Percentiles rank a stretch among this genome's conserved stretches.
Conservation (phyloP, 1,284 basidiomycete species). For the Cutaneotrichosporon sp. region DNA sequence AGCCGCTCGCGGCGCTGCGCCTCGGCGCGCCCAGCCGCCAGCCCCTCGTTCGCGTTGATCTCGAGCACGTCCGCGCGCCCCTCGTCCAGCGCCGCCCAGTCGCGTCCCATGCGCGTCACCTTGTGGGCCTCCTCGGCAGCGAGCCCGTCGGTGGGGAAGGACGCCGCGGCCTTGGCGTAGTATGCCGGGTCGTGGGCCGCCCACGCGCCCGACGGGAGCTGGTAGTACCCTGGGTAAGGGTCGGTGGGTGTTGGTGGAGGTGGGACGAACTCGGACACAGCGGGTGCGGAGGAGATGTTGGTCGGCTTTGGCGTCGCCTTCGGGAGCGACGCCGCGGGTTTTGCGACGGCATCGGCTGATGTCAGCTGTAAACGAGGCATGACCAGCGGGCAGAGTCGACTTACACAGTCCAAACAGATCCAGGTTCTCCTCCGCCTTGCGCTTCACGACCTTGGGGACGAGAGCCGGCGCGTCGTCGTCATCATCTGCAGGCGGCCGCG, state of each 20-base stretch:
- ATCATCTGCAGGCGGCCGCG: constrained; percentile 13
- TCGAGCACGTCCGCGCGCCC: constrained; percentile 32
- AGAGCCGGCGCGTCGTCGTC: constrained; percentile 28
- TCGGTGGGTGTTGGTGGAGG: constrained; percentile 74
- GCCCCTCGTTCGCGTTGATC: constrained; percentile 37
- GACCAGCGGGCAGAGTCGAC: too few relatives aligned
- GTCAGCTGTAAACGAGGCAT: background rate
- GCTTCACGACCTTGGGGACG: constrained; percentile 26
- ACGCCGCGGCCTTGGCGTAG: constrained; percentile 64
- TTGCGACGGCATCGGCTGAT: constrained; percentile 20
- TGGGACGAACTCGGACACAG: constrained; percentile 63
- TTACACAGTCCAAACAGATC: constrained; percentile 52
- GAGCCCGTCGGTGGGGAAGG: constrained; percentile 2
- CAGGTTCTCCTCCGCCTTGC: constrained; percentile 26
- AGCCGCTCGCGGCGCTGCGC: constrained; percentile 32
- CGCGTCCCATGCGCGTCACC: constrained; percentile 32
- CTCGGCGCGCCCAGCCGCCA: constrained; percentile 37
- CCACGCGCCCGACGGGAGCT: constrained; percentile 76
- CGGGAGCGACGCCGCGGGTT: constrained; percentile 1
- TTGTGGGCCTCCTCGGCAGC: constrained; percentile 18
- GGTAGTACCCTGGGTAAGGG: constrained; percentile 85
- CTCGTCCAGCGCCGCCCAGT: constrained; percentile 47
- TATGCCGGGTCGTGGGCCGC: constrained; percentile 73
- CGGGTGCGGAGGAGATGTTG: constrained; percentile 45
- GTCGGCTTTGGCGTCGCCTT: constrained; percentile 30